Evolutionary conservation across 2,329 filamentous ascomycete genomes (phyloP).

Genomic region (Phialocephala sp.): DNA sequence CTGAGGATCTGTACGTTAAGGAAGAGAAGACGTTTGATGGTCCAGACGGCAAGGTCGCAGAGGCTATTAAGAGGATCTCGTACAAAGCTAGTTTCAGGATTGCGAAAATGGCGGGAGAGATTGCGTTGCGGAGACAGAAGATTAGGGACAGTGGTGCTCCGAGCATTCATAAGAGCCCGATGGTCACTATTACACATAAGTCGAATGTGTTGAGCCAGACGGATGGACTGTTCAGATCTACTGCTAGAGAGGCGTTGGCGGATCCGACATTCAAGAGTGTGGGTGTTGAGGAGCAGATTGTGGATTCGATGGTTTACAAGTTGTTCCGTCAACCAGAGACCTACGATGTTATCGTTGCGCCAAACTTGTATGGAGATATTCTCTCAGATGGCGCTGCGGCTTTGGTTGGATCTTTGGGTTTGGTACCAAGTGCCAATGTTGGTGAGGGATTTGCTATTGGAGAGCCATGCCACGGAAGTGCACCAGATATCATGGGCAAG

Average conservation of each 20-base stretch:
- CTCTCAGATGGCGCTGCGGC: constrained; percentile 94
- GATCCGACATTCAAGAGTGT: constrained; percentile 67
- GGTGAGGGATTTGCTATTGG: constrained; percentile 94
- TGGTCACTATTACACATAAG: constrained; percentile 98
- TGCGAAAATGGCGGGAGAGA: constrained; percentile 91
- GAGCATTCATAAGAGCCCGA: constrained; percentile 69
- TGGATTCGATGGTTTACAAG: constrained; percentile 99
- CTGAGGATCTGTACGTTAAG: constrained; percentile 91
- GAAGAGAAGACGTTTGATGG: constrained; percentile 85
- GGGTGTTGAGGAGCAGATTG: constrained; percentile 92
- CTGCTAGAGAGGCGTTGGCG: constrained; percentile 75
- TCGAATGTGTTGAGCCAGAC: constrained; percentile 96
- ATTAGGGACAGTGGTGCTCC: constrained; percentile 65
- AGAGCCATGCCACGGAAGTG: constrained; percentile 96
- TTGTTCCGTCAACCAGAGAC: constrained; percentile 93
- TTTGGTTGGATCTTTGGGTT: constrained; percentile 86
- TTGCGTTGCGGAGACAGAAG: constrained; percentile 84
- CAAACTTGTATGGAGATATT: constrained; percentile 97
- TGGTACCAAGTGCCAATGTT: constrained; percentile 95
- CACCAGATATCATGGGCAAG: constrained; percentile 92
- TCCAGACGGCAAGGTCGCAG: constrained; percentile 80
- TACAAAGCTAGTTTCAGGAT: constrained; percentile 86
- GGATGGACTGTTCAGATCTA: constrained; percentile 90
- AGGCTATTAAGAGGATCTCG: constrained; percentile 97
- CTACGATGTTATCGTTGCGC: constrained; percentile 98